These are phyloP conservation scores for Solanum pimpinellifolium DNA, from an alignment of 257 asterid species.

Conservation along the genomic window DNA sequence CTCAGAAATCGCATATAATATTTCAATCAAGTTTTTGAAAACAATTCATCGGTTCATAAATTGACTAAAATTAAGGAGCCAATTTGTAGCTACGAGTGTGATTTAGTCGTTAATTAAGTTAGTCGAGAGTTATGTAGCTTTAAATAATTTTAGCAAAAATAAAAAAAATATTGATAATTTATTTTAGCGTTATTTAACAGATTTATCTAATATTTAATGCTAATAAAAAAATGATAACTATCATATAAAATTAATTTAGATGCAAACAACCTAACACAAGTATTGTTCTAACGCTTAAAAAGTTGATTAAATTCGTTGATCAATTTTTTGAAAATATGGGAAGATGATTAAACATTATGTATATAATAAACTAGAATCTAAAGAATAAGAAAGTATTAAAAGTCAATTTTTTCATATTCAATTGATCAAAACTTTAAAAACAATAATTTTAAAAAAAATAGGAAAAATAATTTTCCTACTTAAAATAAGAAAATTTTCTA, in stretches of 20 bases:
- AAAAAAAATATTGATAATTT: neutral
- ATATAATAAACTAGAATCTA: neutral
- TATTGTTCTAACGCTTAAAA: neutral
- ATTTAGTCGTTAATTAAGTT: neutral
- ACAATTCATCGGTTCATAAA: neutral
- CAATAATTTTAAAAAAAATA: too few relatives aligned
- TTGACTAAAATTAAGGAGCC: neutral
- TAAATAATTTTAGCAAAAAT: neutral
- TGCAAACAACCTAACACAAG: fast-evolving
- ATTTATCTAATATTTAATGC: neutral
- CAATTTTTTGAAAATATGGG: neutral
- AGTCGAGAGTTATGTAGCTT: neutral
- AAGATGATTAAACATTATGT: neutral
- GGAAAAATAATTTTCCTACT: too few relatives aligned
- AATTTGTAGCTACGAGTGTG: neutral
- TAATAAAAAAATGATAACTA: neutral
- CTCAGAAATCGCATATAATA: neutral
- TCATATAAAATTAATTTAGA: neutral
- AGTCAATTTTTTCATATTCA: neutral
- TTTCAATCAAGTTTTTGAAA: neutral
- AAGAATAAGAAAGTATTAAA: too few relatives aligned
- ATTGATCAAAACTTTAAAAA: neutral
- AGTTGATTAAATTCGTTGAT: neutral
- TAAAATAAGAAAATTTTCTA: too few relatives aligned
- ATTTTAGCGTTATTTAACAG: fast-evolving